A percentile compares a stretch with the other conserved stretches of the same genome.
Evolutionary conservation across 306 rosid species (phyloP).

Genomic region (Quercus glauca): DNA sequence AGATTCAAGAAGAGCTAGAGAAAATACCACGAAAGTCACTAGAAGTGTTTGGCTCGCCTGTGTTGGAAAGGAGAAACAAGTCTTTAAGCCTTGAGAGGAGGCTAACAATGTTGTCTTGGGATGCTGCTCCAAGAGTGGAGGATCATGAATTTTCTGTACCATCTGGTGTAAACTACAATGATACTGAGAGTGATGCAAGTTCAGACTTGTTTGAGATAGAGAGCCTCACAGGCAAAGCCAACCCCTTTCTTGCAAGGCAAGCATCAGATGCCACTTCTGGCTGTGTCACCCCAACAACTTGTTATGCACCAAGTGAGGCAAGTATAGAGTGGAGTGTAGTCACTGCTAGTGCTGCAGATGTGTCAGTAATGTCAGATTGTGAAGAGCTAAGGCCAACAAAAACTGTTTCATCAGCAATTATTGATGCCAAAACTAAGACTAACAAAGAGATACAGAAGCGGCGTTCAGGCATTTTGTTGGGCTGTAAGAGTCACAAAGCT

Average conservation of each 20-base stretch:
- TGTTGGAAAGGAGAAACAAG: constrained; percentile 40
- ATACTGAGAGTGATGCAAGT: constrained; percentile 83
- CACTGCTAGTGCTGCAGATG: constrained; percentile 86
- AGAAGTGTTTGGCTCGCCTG: constrained; percentile 77
- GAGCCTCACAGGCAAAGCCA: constrained; percentile 52
- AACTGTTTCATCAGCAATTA: constrained; percentile 9
- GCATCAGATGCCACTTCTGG: constrained; percentile 46
- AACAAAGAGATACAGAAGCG: constrained; percentile 38
- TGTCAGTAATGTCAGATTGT: constrained; percentile 60
- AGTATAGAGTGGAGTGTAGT: constrained; percentile 96
- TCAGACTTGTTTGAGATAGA: constrained; percentile 93
- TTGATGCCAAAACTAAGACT: constrained; percentile 30
- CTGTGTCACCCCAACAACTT: constrained; percentile 59
- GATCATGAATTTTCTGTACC: constrained; percentile 37
- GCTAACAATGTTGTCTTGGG: constrained; percentile 42
- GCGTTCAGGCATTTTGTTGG: constrained; percentile 40
- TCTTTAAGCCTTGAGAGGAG: constrained; percentile 63
- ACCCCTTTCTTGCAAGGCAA: constrained; percentile 43
- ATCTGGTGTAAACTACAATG: constrained; percentile 39
- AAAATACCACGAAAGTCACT: constrained; percentile 50
- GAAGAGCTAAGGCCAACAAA: constrained; percentile 53
- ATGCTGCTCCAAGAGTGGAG: constrained; percentile 25
- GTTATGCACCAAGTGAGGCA: constrained; percentile 92
- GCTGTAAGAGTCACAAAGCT: constrained; percentile 77
- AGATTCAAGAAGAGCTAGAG: constrained; percentile 33